A percentile compares a stretch with the other conserved stretches of the same genome.
These are phyloP conservation scores for Eucalyptus regnans DNA, from an alignment of 345 rosid species.

Conservation along the genomic window DNA sequence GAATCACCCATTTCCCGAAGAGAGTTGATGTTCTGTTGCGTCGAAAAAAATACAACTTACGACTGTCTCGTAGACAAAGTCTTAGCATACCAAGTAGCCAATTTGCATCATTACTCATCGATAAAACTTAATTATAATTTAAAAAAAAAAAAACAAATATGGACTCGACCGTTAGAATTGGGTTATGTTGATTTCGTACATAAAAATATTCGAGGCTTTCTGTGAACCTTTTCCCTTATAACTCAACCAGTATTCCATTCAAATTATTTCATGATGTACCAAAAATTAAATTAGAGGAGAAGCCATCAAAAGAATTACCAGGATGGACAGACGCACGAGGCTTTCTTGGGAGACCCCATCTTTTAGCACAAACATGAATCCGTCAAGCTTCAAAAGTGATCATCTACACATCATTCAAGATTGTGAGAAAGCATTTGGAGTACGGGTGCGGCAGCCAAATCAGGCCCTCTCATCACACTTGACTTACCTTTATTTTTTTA, in stretches of 20 bases:
- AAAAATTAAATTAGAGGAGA: background rate
- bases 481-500: background rate
- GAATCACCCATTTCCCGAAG: background rate
- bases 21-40: background rate
- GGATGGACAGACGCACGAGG: background rate
- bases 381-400: background rate
- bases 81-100: background rate
- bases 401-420: background rate
- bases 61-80: background rate
- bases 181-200: background rate
- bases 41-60: background rate
- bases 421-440: background rate
- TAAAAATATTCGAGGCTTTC: background rate
- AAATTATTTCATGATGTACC: background rate
- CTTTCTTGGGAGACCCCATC: background rate
- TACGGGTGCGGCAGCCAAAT: background rate
- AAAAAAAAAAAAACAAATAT: no score
- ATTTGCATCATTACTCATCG: background rate
- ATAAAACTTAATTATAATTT: no score
- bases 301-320: background rate
- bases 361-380: background rate
- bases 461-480: background rate
- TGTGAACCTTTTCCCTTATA: background rate
- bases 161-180: accelerated
- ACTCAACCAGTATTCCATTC: background rate